Base-by-base conservation (phyloP, 1,139 yeast species). In the Yamadazyma dushanensis region DNA sequence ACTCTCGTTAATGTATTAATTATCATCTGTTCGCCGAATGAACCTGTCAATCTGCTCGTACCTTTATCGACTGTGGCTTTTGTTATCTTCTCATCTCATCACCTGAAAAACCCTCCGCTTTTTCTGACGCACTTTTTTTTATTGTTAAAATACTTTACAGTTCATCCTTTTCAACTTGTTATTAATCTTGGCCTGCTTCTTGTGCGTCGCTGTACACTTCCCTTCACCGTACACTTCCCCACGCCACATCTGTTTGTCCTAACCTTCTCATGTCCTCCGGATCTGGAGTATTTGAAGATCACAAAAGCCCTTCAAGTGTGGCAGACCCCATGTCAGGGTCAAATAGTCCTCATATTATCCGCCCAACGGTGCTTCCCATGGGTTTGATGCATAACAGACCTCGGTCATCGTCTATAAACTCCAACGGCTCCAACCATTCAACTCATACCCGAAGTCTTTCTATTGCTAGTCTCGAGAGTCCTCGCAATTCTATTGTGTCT, bases 401-500 rank as follows among this genome's bases (percentile, higher is more conserved):
- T 2, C 16, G 71, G 26, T 62, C 69, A n/a, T 58, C 65, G 8
- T 63, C 70, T 11, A 53, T 61, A 38, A 64, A 59, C 44, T 63
- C 70, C 19, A 51, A 56, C 18, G 50, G 58, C 9, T 61, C 66
- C 9, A 51, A 46, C 20, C 62, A 56, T 18, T 57, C 61, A 5
- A 41, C 37, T 16, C 39, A 46, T 23, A 36, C 39, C 10, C 45
- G 73, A 28, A 61, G 69, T 45, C 54, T 66, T 57, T 63, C 71
- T 8, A 61, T 67, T 11, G 65, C 62, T 11, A 62, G 70, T 44
- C 47, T 67, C 26, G 73, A 63, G 32, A 59, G 66, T 44, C 73
- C 74, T 2, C 52, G 74, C 31, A 69, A 69, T 44, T 66, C 72
- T 30, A 68, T 70, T 10, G 67, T 66, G 4, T 64, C 71, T 8